Conservation (phyloP, 2,329 filamentous ascomycete genomes). For the Tricladium varicosporioides region DNA sequence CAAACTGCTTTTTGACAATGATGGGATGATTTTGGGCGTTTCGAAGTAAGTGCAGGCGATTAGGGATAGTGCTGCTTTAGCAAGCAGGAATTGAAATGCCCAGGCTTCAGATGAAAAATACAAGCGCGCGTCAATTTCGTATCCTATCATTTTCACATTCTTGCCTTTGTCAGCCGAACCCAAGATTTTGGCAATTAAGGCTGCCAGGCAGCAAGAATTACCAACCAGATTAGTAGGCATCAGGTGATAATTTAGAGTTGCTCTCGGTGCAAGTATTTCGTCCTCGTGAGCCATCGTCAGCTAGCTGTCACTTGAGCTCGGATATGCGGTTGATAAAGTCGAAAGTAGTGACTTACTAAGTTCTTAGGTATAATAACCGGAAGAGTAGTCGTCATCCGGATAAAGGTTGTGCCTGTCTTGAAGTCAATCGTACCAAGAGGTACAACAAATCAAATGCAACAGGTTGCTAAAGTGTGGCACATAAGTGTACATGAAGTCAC, state of each 20-base stretch:
- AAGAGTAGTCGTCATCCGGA: constrained; percentile 18
- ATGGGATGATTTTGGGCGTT: not conserved
- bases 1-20: not conserved
- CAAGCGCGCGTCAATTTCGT: no score
- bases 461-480: constrained; percentile 2
- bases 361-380: constrained; percentile 4
- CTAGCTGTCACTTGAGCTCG: constrained; percentile 9
- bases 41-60: constrained; percentile 2
- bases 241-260: no score
- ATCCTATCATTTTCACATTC: no score
- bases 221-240: no score
- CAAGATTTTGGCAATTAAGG: no score
- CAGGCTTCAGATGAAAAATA: no score
- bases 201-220: no score
- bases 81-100: no score
- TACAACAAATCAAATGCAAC: not conserved
- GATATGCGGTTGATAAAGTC: constrained; percentile 9
- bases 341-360: not conserved
- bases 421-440: constrained; percentile 1
- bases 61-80: constrained; percentile 5
- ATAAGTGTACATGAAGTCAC: constrained; percentile 1
- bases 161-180: no score
- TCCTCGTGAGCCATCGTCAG: constrained; percentile 3
- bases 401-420: constrained; percentile 3
- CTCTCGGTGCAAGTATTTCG: not conserved